Base-by-base conservation (phyloP, 192 early-diverging fungal species). In the Piromyces finnis region DNA sequence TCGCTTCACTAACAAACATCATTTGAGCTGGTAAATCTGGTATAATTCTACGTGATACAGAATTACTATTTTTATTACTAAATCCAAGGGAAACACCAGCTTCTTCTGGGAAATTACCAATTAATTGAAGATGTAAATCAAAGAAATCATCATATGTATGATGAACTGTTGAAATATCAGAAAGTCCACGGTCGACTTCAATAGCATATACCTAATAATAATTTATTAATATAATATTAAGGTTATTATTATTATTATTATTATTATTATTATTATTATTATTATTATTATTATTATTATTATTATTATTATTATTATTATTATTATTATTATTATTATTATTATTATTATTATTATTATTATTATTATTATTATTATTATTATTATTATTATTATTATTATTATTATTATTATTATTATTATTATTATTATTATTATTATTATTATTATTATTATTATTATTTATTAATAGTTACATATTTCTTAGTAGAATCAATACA, bases 1-100 rank as follows among this genome's bases (percentile, higher is more conserved):
- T 86, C 4, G 85, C 85, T 79, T 90, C 89, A 37, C 85, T 87
- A 22, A 90, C 89, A 84, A 86, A 88, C 89, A 90, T 90, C 85
- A 88, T 88, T 79, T 90, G 89, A 16, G 82, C 83, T 16, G 89
- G 89, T 37, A 90, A 80, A 37, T 90, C 87, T 17, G 89, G 89
- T 30, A 90, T 85, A 79, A 90, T 87, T 30, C 87, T 37, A 18
- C 35, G 28, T 12, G 30, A 5, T 13, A 30, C 81, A 1, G 35
- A 77, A 13, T 29, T 77, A 26, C 32, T 77, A 27, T 79, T 30
- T n/a, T 30, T 84, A 81, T 18, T n/a, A n/a, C n/a, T 59, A 84
- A 30, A 36, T 28, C 78, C 37, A 0, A 78, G 68, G 29, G 78
- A 51, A 16, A 89, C 83, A 13, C 89, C 89, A 27, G 86, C 89